Evolutionary conservation across 2,329 filamentous ascomycete genomes (phyloP).

Genomic region (Fusarium domesticum): DNA sequence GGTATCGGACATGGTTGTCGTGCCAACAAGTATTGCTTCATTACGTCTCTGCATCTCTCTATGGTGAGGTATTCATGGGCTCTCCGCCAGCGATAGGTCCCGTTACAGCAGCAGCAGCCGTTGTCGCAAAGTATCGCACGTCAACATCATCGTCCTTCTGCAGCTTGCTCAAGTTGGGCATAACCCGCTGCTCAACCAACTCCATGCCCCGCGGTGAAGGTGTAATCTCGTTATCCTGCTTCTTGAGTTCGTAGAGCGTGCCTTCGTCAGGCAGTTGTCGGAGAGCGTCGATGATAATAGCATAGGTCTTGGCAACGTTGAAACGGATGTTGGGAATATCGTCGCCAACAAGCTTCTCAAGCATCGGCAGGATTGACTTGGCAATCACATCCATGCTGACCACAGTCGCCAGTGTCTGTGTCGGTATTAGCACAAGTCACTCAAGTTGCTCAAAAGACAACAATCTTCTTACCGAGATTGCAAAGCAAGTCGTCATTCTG

Average conservation of each 20-base stretch:
- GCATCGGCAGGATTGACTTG: conserved; percentile 89
- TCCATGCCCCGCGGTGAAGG: conserved; percentile 72
- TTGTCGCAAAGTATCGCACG: conserved; percentile 95
- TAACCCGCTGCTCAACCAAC: conserved; percentile 79
- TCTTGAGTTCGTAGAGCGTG: conserved; percentile 81
- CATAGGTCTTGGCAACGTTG: conserved; percentile 98
- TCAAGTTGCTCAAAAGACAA: not conserved
- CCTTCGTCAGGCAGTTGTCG: conserved; percentile 86
- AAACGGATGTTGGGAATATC: conserved; percentile 99
- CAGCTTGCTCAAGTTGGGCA: conserved; percentile 90
- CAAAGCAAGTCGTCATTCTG: conserved; percentile 99
- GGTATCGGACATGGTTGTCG: conserved; percentile 21
- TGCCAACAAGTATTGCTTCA: conserved; percentile 53
- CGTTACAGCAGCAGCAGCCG: conserved; percentile 64
- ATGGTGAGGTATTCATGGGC: conserved; percentile 65
- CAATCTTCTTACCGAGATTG: conserved; percentile 75
- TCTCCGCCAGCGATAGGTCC: conserved; percentile 49
- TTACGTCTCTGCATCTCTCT: conserved; percentile 47
- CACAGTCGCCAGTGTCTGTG: conserved; percentile 84
- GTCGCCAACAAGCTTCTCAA: conserved; percentile 89
- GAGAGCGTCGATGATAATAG: conserved; percentile 83
- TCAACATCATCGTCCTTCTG: conserved; percentile 98
- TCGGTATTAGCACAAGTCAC: conserved; percentile 12
- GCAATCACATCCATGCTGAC: conserved; percentile 92
- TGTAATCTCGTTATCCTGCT: conserved; percentile 60